A percentile compares a stretch with the other conserved stretches of the same genome.
Conservation (phyloP, 768 basidiomycete species). For the Russula lepida region DNA sequence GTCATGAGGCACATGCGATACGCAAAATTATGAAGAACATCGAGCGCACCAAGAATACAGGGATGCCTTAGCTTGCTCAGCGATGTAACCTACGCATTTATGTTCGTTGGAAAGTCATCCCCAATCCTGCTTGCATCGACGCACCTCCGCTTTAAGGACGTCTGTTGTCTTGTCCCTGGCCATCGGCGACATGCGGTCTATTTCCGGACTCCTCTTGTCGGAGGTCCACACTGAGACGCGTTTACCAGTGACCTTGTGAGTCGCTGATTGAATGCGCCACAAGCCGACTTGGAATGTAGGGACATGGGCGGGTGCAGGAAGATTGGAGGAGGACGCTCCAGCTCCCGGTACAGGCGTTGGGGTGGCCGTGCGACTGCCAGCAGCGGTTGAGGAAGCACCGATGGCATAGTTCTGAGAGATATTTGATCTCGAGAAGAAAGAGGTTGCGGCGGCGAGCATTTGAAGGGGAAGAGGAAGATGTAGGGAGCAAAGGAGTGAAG, state of each 20-base stretch:
- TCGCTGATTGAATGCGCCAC: slow-evolving; percentile 83
- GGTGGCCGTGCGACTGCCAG: slow-evolving; percentile 30
- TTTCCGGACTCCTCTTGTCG: slow-evolving; percentile 71
- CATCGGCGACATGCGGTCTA: slow-evolving; percentile 55
- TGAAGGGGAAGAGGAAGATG: background rate
- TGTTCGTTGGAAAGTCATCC: background rate
- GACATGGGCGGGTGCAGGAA: slow-evolving; percentile 34
- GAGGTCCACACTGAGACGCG: slow-evolving; percentile 89
- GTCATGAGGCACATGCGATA: slow-evolving; percentile 17
- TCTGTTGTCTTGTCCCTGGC: slow-evolving; percentile 73
- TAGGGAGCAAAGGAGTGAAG: background rate
- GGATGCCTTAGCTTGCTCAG: slow-evolving; percentile 85
- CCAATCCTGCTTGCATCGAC: slow-evolving; percentile 16
- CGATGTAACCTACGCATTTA: slow-evolving; percentile 57
- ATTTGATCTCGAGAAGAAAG: slow-evolving; percentile 72
- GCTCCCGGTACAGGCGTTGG: slow-evolving; percentile 30
- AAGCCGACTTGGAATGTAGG: slow-evolving; percentile 66
- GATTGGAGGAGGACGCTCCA: slow-evolving; percentile 28
- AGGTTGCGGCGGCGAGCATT: slow-evolving; percentile 74
- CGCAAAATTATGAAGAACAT: slow-evolving; percentile 3
- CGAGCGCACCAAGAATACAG: slow-evolving; percentile 66
- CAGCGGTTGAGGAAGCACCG: slow-evolving; percentile 29
- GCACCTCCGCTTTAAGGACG: slow-evolving; percentile 84
- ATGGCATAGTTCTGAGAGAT: slow-evolving; percentile 77
- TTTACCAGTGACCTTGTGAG: slow-evolving; percentile 84